These are phyloP conservation scores for Ophiostoma perfectum DNA, from an alignment of 2,329 filamentous ascomycete species.

Conservation along the genomic window DNA sequence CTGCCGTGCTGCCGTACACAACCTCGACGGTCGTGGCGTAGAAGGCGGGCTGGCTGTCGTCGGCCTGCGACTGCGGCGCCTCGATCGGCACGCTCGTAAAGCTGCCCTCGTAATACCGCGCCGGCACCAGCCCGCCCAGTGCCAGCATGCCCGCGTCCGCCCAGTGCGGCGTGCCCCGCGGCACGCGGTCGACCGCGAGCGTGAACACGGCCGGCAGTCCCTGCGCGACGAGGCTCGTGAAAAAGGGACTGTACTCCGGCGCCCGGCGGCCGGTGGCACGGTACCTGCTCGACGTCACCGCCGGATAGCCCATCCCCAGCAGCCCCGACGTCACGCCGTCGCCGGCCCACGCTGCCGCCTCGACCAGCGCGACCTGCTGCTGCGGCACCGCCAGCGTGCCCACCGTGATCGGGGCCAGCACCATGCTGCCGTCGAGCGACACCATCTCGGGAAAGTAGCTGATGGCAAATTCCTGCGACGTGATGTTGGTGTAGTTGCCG, in stretches of 20 bases:
- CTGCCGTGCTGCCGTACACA: too few species aligned
- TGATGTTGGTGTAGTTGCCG: slow-evolving; percentile 35
- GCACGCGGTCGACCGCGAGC: slow-evolving; percentile 25
- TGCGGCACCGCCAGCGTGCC: slow-evolving; percentile 41
- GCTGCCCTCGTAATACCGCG: slow-evolving; percentile 19
- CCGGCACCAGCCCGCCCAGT: slow-evolving; percentile 21
- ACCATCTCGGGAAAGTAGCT: slow-evolving; percentile 40
- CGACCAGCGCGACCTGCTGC: slow-evolving; percentile 45
- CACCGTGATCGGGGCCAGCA: slow-evolving; percentile 39
- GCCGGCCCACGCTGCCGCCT: slow-evolving; percentile 39
- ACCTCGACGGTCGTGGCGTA: background rate
- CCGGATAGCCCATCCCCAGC: slow-evolving; percentile 47
- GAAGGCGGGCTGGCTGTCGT: background rate
- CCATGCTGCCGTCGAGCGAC: slow-evolving; percentile 37
- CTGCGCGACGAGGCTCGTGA: slow-evolving; percentile 18
- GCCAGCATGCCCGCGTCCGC: slow-evolving; percentile 17
- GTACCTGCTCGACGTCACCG: slow-evolving; percentile 35
- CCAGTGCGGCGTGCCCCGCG: slow-evolving; percentile 18
- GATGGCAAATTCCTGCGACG: slow-evolving; percentile 40
- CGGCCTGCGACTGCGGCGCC: too few species aligned
- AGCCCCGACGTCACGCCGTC: slow-evolving; percentile 44
- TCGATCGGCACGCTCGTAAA: slow-evolving; percentile 20
- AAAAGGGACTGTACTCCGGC: slow-evolving; percentile 13
- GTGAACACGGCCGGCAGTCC: slow-evolving; percentile 20
- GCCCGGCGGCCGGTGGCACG: background rate